phyloP scores from a whole-genome alignment of 2,329 filamentous ascomycete species.

The Claviceps spartinae region DNA sequence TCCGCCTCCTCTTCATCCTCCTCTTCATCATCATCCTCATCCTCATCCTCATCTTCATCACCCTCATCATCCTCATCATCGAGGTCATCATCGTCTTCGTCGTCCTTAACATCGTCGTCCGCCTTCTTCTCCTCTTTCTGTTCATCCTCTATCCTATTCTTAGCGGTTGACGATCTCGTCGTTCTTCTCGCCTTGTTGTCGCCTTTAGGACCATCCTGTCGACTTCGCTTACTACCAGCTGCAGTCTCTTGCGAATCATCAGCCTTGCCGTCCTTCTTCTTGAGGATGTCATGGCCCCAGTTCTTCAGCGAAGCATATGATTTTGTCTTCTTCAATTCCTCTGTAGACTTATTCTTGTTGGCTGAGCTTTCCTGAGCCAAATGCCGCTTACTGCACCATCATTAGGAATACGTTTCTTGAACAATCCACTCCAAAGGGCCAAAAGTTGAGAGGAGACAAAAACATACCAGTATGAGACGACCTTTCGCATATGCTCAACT shows the following conservation, averaged over 20 bases:
- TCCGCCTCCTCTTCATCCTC: constrained; percentile 1
- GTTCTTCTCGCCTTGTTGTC: constrained; percentile 21
- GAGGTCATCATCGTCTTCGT: constrained; percentile 2
- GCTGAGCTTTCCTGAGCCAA: constrained; percentile 48
- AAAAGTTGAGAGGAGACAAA: background rate
- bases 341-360: constrained; percentile 36
- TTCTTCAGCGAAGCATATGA: constrained; percentile 49
- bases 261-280: constrained; percentile 16
- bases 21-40: constrained; percentile 3
- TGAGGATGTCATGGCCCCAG: constrained; percentile 43
- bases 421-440: too few species aligned
- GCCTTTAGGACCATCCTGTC: constrained; percentile 10
- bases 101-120: constrained; percentile 1
- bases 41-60: constrained; percentile 3
- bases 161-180: constrained; percentile 3
- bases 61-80: constrained; percentile 2
- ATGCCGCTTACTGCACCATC: constrained; percentile 39
- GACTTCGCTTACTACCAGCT: constrained; percentile 17
- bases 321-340: constrained; percentile 33
- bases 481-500: constrained; percentile 46
- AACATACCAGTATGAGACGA: constrained; percentile 44
- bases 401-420: background rate
- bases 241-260: constrained; percentile 6
- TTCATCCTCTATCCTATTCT: constrained; percentile 1
- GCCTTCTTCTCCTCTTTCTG: constrained; percentile 3